phyloP scores from a whole-genome alignment of 31 red algal species.

The Porphyra umbilicalis region DNA sequence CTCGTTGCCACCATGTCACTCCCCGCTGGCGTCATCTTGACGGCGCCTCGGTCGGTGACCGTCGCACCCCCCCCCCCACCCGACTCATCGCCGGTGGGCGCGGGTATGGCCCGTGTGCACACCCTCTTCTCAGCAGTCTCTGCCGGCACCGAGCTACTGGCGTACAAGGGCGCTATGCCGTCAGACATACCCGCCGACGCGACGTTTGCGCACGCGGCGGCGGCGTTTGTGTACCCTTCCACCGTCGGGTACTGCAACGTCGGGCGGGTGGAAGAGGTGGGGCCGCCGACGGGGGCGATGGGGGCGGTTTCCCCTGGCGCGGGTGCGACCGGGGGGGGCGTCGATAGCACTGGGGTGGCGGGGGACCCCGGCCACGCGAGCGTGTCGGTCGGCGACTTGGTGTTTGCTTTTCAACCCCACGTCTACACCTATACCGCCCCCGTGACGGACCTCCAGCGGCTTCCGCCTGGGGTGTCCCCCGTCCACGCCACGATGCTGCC shows the following conservation, averaged over 20 bases:
- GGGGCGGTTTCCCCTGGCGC: slow-evolving; percentile 19
- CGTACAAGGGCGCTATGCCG: slow-evolving; percentile 43
- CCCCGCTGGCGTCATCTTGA: slow-evolving; percentile 10
- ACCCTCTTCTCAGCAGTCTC: slow-evolving; percentile 26
- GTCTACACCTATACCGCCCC: slow-evolving; percentile 10
- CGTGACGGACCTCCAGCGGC: slow-evolving; percentile 13
- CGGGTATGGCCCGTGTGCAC: not conserved
- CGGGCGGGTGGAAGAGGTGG: slow-evolving; percentile 23
- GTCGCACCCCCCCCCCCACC: not conserved
- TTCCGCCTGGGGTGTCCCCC: slow-evolving; percentile 19
- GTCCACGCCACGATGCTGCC: slow-evolving; percentile 51
- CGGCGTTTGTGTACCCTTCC: slow-evolving; percentile 29
- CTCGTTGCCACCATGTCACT: not conserved
- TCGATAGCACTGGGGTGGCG: not conserved
- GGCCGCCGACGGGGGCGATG: not conserved
- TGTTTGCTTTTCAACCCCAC: slow-evolving; percentile 79
- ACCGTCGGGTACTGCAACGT: slow-evolving; percentile 39
- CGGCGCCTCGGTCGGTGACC: not conserved
- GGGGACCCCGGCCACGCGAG: not conserved
- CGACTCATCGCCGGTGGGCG: not conserved
- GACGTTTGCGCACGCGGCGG: slow-evolving; percentile 1
- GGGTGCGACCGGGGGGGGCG: not conserved
- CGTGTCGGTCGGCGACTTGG: slow-evolving; percentile 7
- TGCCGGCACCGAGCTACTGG: slow-evolving; percentile 56
- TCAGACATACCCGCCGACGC: slow-evolving; percentile 27